phyloP scores from a whole-genome alignment of 257 asterid genomes.

The Plantago elongata region DNA sequence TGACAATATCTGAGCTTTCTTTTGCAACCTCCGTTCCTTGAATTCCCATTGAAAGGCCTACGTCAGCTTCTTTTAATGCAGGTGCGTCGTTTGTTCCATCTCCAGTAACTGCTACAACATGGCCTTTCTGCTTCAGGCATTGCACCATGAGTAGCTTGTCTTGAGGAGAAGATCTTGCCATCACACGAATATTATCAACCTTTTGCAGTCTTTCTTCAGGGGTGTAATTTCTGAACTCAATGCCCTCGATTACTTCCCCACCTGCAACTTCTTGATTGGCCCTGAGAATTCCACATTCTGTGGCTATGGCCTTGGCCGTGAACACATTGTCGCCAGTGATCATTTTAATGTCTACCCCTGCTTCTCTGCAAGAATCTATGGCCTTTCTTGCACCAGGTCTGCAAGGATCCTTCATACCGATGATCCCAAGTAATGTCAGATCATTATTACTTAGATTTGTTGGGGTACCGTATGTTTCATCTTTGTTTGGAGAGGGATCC shows the following conservation, averaged over 20 bases:
- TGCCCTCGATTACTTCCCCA: conserved; percentile 50
- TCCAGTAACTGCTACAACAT: conserved; percentile 76
- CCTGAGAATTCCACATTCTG: conserved; percentile 59
- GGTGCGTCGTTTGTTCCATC: conserved; percentile 56
- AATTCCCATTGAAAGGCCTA: conserved; percentile 61
- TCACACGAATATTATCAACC: conserved; percentile 41
- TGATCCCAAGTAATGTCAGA: conserved; percentile 42
- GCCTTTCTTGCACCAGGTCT: conserved; percentile 47
- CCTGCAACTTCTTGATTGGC: conserved; percentile 8
- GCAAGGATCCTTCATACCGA: conserved; percentile 57
- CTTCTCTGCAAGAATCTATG: conserved; percentile 39
- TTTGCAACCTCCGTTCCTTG: conserved; percentile 61
- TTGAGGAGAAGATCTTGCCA: conserved; percentile 59
- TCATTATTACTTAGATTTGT: conserved; percentile 26
- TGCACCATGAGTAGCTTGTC: conserved; percentile 53
- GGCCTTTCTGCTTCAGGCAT: conserved; percentile 48
- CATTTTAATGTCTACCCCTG: conserved; percentile 58
- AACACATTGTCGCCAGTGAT: conserved; percentile 54
- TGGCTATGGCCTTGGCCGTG: conserved; percentile 61
- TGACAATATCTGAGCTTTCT: conserved; percentile 65
- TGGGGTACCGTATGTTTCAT: conserved; percentile 5
- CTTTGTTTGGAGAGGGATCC: conserved; percentile 9
- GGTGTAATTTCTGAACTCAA: conserved; percentile 37
- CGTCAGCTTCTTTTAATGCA: conserved; percentile 55
- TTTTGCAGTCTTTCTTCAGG: conserved; percentile 31